Conservation (phyloP, 805 yeast genomes). For the Candida qinlingensis region DNA sequence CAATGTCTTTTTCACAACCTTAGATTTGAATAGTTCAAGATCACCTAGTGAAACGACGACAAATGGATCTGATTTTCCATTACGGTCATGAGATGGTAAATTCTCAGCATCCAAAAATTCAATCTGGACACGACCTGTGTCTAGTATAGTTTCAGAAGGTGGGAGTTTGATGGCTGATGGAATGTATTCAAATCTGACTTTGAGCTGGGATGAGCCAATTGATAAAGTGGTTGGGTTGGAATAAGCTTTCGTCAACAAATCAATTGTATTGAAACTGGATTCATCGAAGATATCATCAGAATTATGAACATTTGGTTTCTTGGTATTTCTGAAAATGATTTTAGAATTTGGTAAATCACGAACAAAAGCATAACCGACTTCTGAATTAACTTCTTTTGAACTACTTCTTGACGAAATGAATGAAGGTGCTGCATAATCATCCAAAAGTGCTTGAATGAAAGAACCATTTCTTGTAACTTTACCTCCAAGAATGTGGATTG, state of each 20-base stretch:
- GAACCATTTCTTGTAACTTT: conserved; percentile 41
- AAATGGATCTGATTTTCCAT: conserved; percentile 77
- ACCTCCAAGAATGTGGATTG: conserved; percentile 49
- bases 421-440: conserved; percentile 58
- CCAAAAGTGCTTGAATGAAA: conserved; percentile 55
- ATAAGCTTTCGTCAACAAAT: conserved; percentile 47
- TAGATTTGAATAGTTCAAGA: conserved; percentile 49
- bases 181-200: conserved; percentile 50
- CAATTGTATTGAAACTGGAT: conserved; percentile 42
- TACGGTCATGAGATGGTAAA: conserved; percentile 56
- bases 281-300: conserved; percentile 49
- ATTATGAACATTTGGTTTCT: conserved; percentile 41
- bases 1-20: conserved; percentile 58
- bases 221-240: conserved; percentile 40
- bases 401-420: conserved; percentile 45
- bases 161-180: conserved; percentile 54
- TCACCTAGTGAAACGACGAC: conserved; percentile 50
- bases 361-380: conserved; percentile 55
- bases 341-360: conserved; percentile 66
- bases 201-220: conserved; percentile 37
- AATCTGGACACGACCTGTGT: conserved; percentile 59
- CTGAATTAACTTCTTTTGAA: conserved; percentile 40
- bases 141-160: conserved; percentile 55
- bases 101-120: conserved; percentile 51
- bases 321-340: conserved; percentile 51